phyloP scores from a whole-genome alignment of 805 yeast genomes.

The Candida anglica region DNA sequence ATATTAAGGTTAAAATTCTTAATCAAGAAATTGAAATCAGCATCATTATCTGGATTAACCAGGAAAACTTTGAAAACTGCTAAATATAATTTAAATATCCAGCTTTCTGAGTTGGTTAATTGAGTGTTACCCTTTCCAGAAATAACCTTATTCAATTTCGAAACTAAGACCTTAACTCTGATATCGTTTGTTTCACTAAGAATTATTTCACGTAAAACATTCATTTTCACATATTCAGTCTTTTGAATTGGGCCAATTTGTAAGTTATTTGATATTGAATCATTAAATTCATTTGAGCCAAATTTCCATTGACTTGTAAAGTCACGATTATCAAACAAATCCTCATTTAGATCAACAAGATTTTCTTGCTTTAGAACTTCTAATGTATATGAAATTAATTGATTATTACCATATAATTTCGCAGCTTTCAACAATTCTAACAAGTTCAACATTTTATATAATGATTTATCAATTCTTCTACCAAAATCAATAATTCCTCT shows the following conservation, averaged over 20 bases:
- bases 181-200: slow-evolving; percentile 27
- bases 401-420: slow-evolving; percentile 12
- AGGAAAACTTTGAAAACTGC: slow-evolving; percentile 24
- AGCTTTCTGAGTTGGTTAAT: slow-evolving; percentile 17
- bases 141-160: slow-evolving; percentile 21
- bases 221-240: slow-evolving; percentile 29
- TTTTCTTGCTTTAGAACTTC: slow-evolving; percentile 22
- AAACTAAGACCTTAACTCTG: slow-evolving; percentile 18
- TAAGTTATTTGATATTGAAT: slow-evolving; percentile 12
- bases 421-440: slow-evolving; percentile 29
- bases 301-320: slow-evolving; percentile 49
- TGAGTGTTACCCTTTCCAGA: slow-evolving; percentile 9
- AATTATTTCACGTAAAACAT: slow-evolving; percentile 37
- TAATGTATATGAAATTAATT: slow-evolving; percentile 6
- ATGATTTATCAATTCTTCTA: slow-evolving; percentile 46
- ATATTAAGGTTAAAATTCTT: slow-evolving; percentile 30
- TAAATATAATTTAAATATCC: slow-evolving; percentile 21
- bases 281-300: slow-evolving; percentile 31
- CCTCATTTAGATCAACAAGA: slow-evolving; percentile 9
- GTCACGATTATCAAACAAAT: slow-evolving; percentile 58
- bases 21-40: slow-evolving; percentile 21
- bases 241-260: slow-evolving; percentile 17
- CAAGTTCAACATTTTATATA: slow-evolving; percentile 36
- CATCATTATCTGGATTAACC: slow-evolving; percentile 17
- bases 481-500: slow-evolving; percentile 64